Conservation (phyloP, 345 rosid genomes). For the Brassica napus region Da-Ae NC_063445.1:23698501-23699000, state of each 20-base stretch:
- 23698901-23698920: constrained; percentile 9
- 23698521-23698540: background rate
- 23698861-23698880: background rate
- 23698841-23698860: background rate
- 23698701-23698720: background rate
- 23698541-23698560: background rate
- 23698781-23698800: background rate
- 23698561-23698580: background rate
- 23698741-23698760: background rate
- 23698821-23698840: background rate
- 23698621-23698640: background rate
- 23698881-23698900: background rate
- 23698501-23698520: background rate
- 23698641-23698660: background rate
- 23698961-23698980: constrained; percentile 14
- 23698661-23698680: background rate
- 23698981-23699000: too few species aligned
- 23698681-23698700: background rate
- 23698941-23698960: constrained; percentile 21
- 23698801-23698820: background rate
- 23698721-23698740: background rate
- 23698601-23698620: background rate
- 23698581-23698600: background rate
- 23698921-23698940: background rate
- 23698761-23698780: background rate